Percentiles rank a stretch among this genome's conserved stretches.
Evolutionary conservation across 176 grass and related monocot genomes (phyloP).

Genomic region (Hyparrhenia diplandra): DNA sequence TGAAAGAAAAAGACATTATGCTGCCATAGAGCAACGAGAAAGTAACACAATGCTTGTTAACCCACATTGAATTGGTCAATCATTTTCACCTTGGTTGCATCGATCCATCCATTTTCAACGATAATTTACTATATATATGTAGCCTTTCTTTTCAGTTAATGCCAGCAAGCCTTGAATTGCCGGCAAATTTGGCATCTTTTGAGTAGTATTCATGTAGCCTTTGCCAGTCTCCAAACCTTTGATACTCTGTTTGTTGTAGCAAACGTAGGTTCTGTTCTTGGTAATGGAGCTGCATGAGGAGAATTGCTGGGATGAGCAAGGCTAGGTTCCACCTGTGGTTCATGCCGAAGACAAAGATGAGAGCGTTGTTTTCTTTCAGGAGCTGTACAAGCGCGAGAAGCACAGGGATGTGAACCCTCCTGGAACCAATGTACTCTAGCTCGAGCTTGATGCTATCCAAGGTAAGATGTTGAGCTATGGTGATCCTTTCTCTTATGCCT

Average conservation of each 20-base stretch:
- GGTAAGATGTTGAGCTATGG: slow-evolving; percentile 17
- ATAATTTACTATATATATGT: neutral
- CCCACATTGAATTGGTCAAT: slow-evolving; percentile 3
- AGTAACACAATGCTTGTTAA: neutral
- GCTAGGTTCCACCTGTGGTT: neutral
- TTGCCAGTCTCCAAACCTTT: neutral
- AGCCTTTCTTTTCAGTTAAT: neutral
- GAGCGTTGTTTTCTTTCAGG: slow-evolving; percentile 54
- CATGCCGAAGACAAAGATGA: slow-evolving; percentile 46
- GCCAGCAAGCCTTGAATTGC: slow-evolving; percentile 26
- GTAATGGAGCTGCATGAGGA: slow-evolving; percentile 41
- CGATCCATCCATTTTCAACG: neutral
- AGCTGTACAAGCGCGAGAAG: slow-evolving; percentile 50
- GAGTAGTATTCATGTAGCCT: slow-evolving; percentile 19
- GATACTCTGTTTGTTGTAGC: neutral
- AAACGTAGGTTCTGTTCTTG: neutral
- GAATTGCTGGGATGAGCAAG: slow-evolving; percentile 32
- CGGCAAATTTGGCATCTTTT: slow-evolving; percentile 30
- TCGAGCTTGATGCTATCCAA: slow-evolving; percentile 49
- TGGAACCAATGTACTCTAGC: slow-evolving; percentile 48
- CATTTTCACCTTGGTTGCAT: slow-evolving; percentile 5
- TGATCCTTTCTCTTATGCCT: neutral
- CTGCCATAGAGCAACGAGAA: slow-evolving; percentile 10
- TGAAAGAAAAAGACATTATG: neutral
- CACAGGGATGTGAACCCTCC: slow-evolving; percentile 44